Conservation (phyloP, 257 asterid species). For the Henckelia pumila region DNA sequence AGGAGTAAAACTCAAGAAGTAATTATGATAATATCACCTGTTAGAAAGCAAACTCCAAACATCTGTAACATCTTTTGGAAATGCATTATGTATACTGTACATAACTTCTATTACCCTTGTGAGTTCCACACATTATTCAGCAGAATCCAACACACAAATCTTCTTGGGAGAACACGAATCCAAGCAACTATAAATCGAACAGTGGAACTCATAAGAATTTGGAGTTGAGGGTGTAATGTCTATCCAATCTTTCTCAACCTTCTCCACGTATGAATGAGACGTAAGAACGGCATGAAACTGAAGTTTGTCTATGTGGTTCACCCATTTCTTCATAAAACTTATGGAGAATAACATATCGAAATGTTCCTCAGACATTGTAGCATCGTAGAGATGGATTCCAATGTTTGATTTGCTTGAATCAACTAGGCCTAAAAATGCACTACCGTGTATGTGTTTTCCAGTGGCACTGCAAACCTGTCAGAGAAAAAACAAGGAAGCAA, state of each 20-base stretch:
- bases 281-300: slow-evolving; percentile 49
- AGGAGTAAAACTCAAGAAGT: no score
- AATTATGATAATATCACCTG: no score
- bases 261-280: slow-evolving; percentile 45
- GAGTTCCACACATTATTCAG: slow-evolving; percentile 20
- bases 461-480: slow-evolving; percentile 51
- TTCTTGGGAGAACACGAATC: slow-evolving; percentile 41
- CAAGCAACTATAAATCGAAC: slow-evolving; percentile 67
- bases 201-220: slow-evolving; percentile 68
- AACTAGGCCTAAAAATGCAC: slow-evolving; percentile 57
- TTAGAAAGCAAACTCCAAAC: neutral
- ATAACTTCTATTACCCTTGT: neutral
- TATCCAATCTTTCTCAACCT: slow-evolving; percentile 69
- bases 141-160: slow-evolving; percentile 53
- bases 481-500: neutral
- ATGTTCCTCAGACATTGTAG: slow-evolving; percentile 33
- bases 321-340: slow-evolving; percentile 55
- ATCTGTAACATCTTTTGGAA: neutral
- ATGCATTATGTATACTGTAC: neutral
- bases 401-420: slow-evolving; percentile 52
- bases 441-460: slow-evolving; percentile 26
- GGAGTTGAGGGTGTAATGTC: slow-evolving; percentile 56
- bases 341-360: slow-evolving; percentile 55
- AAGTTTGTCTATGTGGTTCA: slow-evolving; percentile 47
- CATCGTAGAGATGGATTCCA: slow-evolving; percentile 48